These are phyloP conservation scores for Hypoxylon trugodes DNA, from an alignment of 495 filamentous ascomycete genomes.

Conservation along the genomic window DNA sequence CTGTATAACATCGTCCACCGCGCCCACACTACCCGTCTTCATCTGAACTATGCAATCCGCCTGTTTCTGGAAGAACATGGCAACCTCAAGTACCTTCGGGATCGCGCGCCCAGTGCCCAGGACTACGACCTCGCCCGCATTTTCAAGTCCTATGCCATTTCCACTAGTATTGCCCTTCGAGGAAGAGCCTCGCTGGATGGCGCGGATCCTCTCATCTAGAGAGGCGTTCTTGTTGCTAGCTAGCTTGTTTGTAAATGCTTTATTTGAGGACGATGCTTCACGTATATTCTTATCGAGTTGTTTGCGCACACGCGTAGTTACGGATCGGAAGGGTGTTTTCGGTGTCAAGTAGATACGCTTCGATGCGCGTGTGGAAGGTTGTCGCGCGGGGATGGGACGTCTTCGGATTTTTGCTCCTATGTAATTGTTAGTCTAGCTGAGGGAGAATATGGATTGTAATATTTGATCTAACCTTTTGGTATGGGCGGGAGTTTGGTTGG, in stretches of 20 bases:
- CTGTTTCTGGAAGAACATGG: slow-evolving; percentile 68
- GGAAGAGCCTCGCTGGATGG: slow-evolving; percentile 47
- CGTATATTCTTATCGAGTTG: slow-evolving; percentile 75
- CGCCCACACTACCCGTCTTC: slow-evolving; percentile 69
- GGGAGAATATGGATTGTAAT: slow-evolving; percentile 43
- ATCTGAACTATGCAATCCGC: slow-evolving; percentile 64
- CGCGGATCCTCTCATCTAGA: slow-evolving; percentile 52
- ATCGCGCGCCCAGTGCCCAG: slow-evolving; percentile 86
- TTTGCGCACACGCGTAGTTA: slow-evolving; percentile 80
- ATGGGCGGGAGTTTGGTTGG: slow-evolving; percentile 55
- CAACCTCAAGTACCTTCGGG: slow-evolving; percentile 70
- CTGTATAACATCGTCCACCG: slow-evolving; percentile 73
- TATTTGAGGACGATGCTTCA: slow-evolving; percentile 41
- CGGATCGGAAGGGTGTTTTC: slow-evolving; percentile 79
- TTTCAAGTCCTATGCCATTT: slow-evolving; percentile 33
- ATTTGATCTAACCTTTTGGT: slow-evolving; percentile 51
- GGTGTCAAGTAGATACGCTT: slow-evolving; percentile 80
- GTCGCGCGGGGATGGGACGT: slow-evolving; percentile 64
- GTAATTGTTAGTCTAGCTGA: slow-evolving; percentile 69
- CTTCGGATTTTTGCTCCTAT: slow-evolving; percentile 76
- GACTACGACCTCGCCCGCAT: slow-evolving; percentile 69
- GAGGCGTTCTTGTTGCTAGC: slow-evolving; percentile 47
- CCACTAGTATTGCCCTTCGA: slow-evolving; percentile 17
- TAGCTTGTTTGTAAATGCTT: slow-evolving; percentile 49
- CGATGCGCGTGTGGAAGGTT: slow-evolving; percentile 41